Evolutionary conservation across 495 filamentous ascomycete species (phyloP), one percentile per base, ranked within the genome.

Genomic region (Penicillium coprophilum): DNA sequence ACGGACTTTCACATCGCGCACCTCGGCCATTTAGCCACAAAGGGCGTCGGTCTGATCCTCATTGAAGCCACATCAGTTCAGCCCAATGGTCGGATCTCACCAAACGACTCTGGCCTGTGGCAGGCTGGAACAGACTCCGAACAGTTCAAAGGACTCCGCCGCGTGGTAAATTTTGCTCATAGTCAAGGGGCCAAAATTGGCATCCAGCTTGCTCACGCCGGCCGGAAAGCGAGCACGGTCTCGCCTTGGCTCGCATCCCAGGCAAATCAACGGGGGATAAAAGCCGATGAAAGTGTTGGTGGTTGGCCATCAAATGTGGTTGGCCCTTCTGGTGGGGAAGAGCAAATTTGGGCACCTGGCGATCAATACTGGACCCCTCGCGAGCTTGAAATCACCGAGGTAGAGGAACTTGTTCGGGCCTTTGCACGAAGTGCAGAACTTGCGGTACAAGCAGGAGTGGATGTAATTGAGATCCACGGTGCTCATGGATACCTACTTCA

Each of bases 161-260:
- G 80, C 44, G 77, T 89, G 38, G 83, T 80, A 40, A 80, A 87
- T 57, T 87, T 84, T 57, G 66, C 66, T 12, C 78, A 80, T 49
- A 80, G 75, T 23, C 89, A 92, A 68, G 78, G 79, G 57, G 82
- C 83, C 57, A 84, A 89, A 64, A 70, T 86, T 34, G 87, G 80
- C 13, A 85, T 92, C 58, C 89, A 92, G 70, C 78, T 92, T 11
- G 84, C 74, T 4, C 89, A 92, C 63, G 87, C 87, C 20, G 89
- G 89, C 13, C 79, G 89, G 41, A 92, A 92, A 69, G 87, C 82
- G 2, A 85, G 82, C 60, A 83, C 78, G 0, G 64, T 84, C 2
- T 76, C 85, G 0, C 87, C 87, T 0, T 91, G 85, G 86, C 45
- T 86, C 15, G 71, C 65, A 6, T 58, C 50, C 1, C 50, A 66